Base-by-base conservation (phyloP, 768 basidiomycete species). In the Sarcomyxa edulis region DNA sequence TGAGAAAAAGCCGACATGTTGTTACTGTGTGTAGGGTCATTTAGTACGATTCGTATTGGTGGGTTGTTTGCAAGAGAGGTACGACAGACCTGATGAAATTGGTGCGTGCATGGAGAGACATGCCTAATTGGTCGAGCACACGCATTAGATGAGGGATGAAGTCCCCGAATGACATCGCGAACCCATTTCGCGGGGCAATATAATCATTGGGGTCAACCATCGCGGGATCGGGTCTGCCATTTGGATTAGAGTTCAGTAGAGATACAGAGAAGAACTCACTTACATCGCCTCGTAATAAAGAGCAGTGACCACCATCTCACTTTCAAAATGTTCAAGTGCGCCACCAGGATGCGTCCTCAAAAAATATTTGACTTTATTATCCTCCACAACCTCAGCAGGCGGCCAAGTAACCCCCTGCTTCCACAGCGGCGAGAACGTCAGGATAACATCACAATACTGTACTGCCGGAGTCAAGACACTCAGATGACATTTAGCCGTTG, bases 201-300 rank as follows among this genome's bases (percentile, higher is more conserved):
- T 84, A 86, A 40, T 86, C 83, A 38, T 72, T 71, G 4, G 87
- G 86, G 50, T 90, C 85, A 26, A 89, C 64, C 75, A 85, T 79
- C 7, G 62, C 60, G 11, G 81, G 75, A 42, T 92, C 87, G 0
- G 89, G 89, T 51, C 89, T 92, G 49, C 15, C 14, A 7, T 7
- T 11, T 4, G 21, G 20, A 22, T 22, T 6, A 20, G 21, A 20
- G 40, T 11, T 10, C n/a, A 12, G 31, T 30, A 29, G 23, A 26
- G 16, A 44, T 43, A 30, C 44, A 39, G 15, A 36, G 32, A 20
- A 7, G 10, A 19, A 25, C 25, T 22, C 15, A 67, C 85, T 55
- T 58, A 86, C 89, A 83, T 61, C 18, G 83, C 89, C 65, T 92
- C 89, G 49, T 92, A 92, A 61, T 90, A 92, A 36, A 92, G 52